Evolutionary conservation across 2,329 filamentous ascomycete genomes (phyloP), one percentile per base, ranked within the genome.

Genomic region (Malbranchea zuffiana): DNA sequence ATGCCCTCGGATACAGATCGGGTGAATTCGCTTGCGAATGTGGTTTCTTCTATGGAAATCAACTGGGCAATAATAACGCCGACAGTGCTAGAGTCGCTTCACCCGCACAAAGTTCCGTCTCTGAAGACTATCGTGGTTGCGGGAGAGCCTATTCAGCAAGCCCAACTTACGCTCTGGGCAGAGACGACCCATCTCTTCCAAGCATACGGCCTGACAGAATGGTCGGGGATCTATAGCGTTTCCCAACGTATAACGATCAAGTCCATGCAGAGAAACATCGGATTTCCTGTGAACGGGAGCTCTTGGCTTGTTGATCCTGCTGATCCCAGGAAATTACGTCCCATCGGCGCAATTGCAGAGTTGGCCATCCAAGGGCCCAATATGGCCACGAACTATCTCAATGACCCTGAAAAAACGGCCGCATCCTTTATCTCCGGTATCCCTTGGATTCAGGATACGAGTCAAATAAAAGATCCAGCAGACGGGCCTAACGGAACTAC

Each of bases 21-120:
- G 3, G 54, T 63, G 48, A 63, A 65, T 40, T 60, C 64, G 32
- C 57, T 72, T 4, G 52, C 57, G 1, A 61, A 58, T 1, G 61
- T 58, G 1, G 65, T 74, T 21, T 56, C 60, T 4, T 45, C 57
- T 0, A 67, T 69, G 59, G 52, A 62, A 6, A 63, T 66, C 18
- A 67, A 60, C 19, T 66, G 62, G 62, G 66, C 62, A 1, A 68
- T 71, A 48, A 64, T 76, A 52, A 77, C 74, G 0, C 67, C 71
- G 1, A 59, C 69, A 0, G 59, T 76, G 11, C 71, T 71, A 0
- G 43, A 53, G 6, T 43, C 59, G 3, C 39, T 66, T 5, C 42
- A 49, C 6, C 57, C 57, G 0, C 40, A 50, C 7, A 52, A 60
- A 6, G 51, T 65, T 1, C 55, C 58, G 7, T 51, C 48, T 4